Evolutionary conservation across 2,329 filamentous ascomycete genomes (phyloP), one percentile per base, ranked within the genome.

Genomic region (Penicillium sp.): DNA sequence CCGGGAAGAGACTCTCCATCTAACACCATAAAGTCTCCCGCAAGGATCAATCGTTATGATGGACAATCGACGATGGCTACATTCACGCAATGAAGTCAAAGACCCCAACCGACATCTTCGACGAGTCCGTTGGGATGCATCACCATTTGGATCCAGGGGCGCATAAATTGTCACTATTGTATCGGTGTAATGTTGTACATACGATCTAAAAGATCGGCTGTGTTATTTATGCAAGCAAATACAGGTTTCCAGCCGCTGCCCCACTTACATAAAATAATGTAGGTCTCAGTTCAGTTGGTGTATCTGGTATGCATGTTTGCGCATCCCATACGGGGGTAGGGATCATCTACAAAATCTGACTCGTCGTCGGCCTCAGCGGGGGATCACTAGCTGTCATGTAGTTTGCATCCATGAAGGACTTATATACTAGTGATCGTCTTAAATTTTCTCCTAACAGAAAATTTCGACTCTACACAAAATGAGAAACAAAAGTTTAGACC

Each of bases 1-100:
- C 5, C 5, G n/a, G 26, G 50, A 45, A 22, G 55, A 54, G 11
- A 61, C 59, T 1, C 49, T 70, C 4, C 57, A 71, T 33, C 57
- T 75, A 2, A 63, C 59, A 7, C 25, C 55, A 5, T 14, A 35
- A 8, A 30, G 26, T 5, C 52, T 58, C 12, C 56, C 56, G 0
- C 28, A 25, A 14, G 52, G 56, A 17, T 58, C 52, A 12, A 55
- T 58, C 11, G 31, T 55, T 9, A 17, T 45, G 11, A 43, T 58
- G 11, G 52, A 58, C 28, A 58, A 58, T 40, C 41, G 47, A 5
- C 56, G 56, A 6, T 58, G 56, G 51, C 7, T 58, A 5, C 56
- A 58, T 45, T 35, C 46, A 11, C 41, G 56, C 7, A 48, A 51
- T 45, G 22, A 50, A 11, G 56, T 58, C 8, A 25, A 22, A 16